These are phyloP conservation scores for Zymoseptoria ardabiliae DNA, from an alignment of 2,329 filamentous ascomycete species.

Conservation along the genomic window DNA sequence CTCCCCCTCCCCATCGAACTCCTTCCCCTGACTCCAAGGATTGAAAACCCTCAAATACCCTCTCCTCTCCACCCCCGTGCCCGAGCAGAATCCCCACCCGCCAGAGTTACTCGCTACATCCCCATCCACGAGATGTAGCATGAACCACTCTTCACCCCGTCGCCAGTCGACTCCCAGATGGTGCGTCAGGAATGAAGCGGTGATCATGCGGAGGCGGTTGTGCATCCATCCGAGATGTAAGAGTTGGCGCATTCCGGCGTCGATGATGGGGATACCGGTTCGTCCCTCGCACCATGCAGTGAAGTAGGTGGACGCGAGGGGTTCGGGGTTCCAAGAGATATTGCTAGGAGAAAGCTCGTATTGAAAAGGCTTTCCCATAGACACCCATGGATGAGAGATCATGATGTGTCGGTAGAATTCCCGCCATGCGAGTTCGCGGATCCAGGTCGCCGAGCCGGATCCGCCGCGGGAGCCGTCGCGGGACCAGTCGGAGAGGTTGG, in stretches of 20 bases:
- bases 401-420: conserved; percentile 86
- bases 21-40: conserved; percentile 74
- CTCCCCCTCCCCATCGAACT: conserved; percentile 69
- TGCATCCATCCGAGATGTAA: conserved; percentile 68
- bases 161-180: conserved; percentile 79
- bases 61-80: conserved; percentile 72
- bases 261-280: conserved; percentile 77
- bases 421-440: conserved; percentile 76
- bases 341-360: conserved; percentile 63
- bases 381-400: conserved; percentile 76
- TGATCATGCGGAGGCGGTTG: conserved; percentile 78
- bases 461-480: conserved; percentile 41
- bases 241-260: conserved; percentile 78
- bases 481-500: conserved; percentile 47
- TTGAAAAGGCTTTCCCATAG: conserved; percentile 73
- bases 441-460: conserved; percentile 64
- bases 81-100: conserved; percentile 60
- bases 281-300: conserved; percentile 64
- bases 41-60: conserved; percentile 92
- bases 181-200: conserved; percentile 72
- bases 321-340: conserved; percentile 60
- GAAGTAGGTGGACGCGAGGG: conserved; percentile 49
- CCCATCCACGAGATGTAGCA: conserved; percentile 71
- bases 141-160: conserved; percentile 73
- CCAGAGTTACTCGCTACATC: conserved; percentile 75